Evolutionary conservation across 208 protist species (phyloP), one percentile per base, ranked within the genome.

Genomic region (Herpetomonas tarakana): DNA sequence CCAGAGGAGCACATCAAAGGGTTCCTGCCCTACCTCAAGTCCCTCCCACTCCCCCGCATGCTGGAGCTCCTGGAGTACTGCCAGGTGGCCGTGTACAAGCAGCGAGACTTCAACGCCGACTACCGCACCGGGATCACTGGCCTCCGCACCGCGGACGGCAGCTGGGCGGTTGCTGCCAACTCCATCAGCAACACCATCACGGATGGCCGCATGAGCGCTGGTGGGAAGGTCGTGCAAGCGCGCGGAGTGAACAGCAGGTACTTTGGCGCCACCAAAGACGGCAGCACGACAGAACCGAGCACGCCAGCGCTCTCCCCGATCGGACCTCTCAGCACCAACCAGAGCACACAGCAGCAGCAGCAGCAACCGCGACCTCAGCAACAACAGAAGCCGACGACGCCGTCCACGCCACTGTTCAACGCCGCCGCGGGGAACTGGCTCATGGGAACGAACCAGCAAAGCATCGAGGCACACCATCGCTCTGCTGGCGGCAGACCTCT

Each of bases 111-210:
- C 51, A 81, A 86, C 61, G 73, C 80, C 7, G 85, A 88, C 57
- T 86, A 82, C 65, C 68, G 68, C 31, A 76, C 71, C 38, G 81
- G 76, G 3, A 24, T 86, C 0, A 49, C 54, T 11, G 67, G 65
- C 2, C 58, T 19, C 12, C 72, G 58, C 3, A 50, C 53, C 0
- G 52, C 61, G 16, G 29, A 53, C 29, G 49, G 27, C 7, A 60
- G 56, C 22, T 81, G 70, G 69, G 57, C 57, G 14, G 65, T 81
- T 47, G 55, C 55, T 1, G 61, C 81, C 31, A 66, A 74, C 25
- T 84, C 78, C 31, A 31, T 91, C 14, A 86, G 84, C 56, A 88
- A 88, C 64, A 55, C 49, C n/a, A 68, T 79, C 59, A 57, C 54
- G 35, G 19, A 0, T 22, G 24, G 35, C 7, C n/a, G 29, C 52